Percentiles rank a stretch among this genome's conserved stretches.
phyloP scores from a whole-genome alignment of 108 stramenopile genomes.

The Schizochytrium sp. region DNA sequence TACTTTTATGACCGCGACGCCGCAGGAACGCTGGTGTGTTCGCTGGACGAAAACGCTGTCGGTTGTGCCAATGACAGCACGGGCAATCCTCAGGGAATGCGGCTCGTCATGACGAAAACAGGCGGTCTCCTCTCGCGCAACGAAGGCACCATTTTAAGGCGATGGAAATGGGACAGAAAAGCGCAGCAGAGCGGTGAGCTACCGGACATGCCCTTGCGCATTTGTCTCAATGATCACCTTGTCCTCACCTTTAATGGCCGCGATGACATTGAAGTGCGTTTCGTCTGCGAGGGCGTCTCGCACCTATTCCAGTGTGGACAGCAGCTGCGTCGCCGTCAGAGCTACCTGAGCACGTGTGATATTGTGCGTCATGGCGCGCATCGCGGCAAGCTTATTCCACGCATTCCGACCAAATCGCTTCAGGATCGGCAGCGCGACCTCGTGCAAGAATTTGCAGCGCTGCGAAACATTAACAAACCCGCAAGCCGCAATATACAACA shows the following conservation, averaged over 20 bases:
- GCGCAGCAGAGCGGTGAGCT: neutral
- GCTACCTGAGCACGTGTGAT: neutral
- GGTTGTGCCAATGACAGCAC: neutral
- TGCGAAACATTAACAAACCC: neutral
- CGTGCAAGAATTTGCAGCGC: neutral
- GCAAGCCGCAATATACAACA: neutral
- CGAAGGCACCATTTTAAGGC: neutral
- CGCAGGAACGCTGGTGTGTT: neutral
- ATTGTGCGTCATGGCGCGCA: neutral
- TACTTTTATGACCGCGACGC: slow-evolving; percentile 3
- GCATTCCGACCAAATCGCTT: neutral
- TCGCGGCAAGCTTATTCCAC: neutral
- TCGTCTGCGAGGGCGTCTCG: neutral
- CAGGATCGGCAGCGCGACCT: neutral
- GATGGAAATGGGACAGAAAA: slow-evolving; percentile 20
- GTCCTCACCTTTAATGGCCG: neutral
- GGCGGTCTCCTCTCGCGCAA: neutral
- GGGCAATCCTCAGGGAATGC: neutral
- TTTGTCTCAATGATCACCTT: neutral
- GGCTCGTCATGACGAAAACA: neutral
- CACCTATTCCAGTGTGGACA: neutral
- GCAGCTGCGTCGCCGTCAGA: neutral
- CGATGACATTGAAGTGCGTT: neutral
- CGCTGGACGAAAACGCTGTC: neutral
- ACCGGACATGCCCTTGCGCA: neutral